phyloP scores from a whole-genome alignment of 148 eudicot genomes.

The Amaranthus cruentus region DNA sequence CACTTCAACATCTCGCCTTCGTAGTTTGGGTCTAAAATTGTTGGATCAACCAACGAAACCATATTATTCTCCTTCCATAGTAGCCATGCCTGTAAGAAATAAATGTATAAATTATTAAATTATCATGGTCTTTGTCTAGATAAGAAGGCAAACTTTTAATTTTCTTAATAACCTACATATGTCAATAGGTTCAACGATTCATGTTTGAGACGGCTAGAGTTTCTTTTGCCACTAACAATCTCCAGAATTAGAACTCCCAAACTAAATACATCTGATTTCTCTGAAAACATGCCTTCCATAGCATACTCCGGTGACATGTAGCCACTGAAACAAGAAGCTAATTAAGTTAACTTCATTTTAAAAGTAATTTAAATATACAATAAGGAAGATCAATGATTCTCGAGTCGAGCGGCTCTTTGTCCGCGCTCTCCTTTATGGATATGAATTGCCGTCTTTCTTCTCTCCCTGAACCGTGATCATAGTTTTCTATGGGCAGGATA shows the following conservation, averaged over 20 bases:
- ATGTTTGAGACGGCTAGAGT: conserved; percentile 15
- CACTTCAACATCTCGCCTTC: conserved; percentile 26
- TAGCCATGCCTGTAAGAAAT: conserved; percentile 43
- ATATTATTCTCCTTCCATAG: conserved; percentile 35
- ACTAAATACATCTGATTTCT: conserved; percentile 51
- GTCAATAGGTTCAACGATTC: conserved; percentile 25
- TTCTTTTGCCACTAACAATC: conserved; percentile 39
- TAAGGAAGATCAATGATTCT: no score
- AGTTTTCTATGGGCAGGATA: no score
- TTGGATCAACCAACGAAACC: conserved; percentile 22
- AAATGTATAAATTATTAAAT: conserved; percentile 32
- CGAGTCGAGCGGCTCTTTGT: no score
- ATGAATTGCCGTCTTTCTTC: no score
- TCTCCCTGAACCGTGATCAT: no score
- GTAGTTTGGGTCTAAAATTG: conserved; percentile 3
- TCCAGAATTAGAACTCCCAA: conserved; percentile 46
- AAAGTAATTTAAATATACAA: neutral
- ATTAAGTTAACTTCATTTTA: neutral
- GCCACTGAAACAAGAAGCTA: conserved; percentile 20
- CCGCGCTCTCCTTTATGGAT: no score
- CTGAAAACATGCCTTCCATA: conserved; percentile 44
- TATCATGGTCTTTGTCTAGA: conserved; percentile 35
- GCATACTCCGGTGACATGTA: conserved; percentile 62
- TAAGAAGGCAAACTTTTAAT: conserved; percentile 39
- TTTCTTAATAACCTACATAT: conserved; percentile 39